Conservation (phyloP, 1,284 basidiomycete genomes). For the Meripilus lineatus region DNA sequence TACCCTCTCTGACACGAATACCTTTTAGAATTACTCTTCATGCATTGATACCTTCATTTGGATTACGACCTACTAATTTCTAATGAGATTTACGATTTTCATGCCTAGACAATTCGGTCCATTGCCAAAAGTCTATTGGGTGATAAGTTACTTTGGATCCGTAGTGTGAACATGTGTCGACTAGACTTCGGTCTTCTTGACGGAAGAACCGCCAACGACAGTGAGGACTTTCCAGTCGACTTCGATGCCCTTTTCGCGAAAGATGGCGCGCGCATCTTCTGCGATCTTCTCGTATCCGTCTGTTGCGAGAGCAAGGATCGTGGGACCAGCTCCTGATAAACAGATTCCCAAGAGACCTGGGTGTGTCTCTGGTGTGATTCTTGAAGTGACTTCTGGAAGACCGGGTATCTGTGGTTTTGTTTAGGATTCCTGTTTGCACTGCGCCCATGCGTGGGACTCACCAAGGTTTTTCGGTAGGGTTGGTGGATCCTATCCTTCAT, state of each 20-base stretch:
- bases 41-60: neutral
- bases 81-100: slow-evolving; percentile 2
- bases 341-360: slow-evolving; percentile 96
- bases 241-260: slow-evolving; percentile 66
- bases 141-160: too few species aligned
- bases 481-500: slow-evolving; percentile 99
- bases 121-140: neutral
- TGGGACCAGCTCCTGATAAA: slow-evolving; percentile 96
- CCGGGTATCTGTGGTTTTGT: slow-evolving; percentile 77
- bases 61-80: neutral
- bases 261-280: slow-evolving; percentile 73
- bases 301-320: slow-evolving; percentile 95
- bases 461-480: slow-evolving; percentile 88
- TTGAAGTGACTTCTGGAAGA: slow-evolving; percentile 83
- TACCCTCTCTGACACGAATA: slow-evolving; percentile 4
- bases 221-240: slow-evolving; percentile 80
- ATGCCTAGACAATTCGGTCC: neutral
- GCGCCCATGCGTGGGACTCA: slow-evolving; percentile 32
- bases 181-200: too few species aligned
- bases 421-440: neutral
- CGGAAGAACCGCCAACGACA: slow-evolving; percentile 48
- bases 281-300: slow-evolving; percentile 80
- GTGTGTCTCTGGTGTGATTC: slow-evolving; percentile 85
- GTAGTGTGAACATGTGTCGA: too few species aligned
- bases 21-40: slow-evolving; percentile 13